phyloP scores from a whole-genome alignment of 148 eudicot genomes.

The Vaccinium darrowii region DNA sequence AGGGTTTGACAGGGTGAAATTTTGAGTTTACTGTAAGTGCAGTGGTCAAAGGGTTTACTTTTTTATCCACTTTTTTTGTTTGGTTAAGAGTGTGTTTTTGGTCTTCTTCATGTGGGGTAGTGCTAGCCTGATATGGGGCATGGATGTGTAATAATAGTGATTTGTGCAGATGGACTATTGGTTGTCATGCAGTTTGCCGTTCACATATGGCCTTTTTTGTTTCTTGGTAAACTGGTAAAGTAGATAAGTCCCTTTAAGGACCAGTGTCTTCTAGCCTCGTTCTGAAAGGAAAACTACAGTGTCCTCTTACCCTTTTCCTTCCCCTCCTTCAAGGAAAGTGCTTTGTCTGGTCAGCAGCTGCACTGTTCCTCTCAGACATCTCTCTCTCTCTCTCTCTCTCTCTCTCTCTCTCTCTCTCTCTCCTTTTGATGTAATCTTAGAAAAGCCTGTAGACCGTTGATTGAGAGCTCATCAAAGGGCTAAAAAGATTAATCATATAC shows the following conservation, averaged over 20 bases:
- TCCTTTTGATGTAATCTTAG: conserved; percentile 34
- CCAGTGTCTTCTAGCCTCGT: conserved; percentile 20
- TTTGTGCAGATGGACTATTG: conserved; percentile 17
- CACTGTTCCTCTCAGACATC: conserved; percentile 13
- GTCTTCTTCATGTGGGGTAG: conserved; percentile 14
- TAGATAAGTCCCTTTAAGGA: conserved; percentile 28
- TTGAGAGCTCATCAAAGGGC: conserved; percentile 32
- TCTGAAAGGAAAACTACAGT: conserved; percentile 29
- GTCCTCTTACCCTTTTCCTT: conserved; percentile 23
- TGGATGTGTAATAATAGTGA: conserved; percentile 14
- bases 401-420: conserved; percentile 24
- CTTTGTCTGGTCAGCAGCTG: conserved; percentile 49
- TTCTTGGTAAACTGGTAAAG: conserved; percentile 31
- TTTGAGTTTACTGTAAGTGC: neutral
- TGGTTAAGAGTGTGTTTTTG: conserved; percentile 3
- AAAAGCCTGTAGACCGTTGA: conserved; percentile 36
- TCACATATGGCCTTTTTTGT: conserved; percentile 14
- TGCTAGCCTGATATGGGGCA: neutral
- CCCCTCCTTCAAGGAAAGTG: conserved; percentile 31
- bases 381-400: neutral
- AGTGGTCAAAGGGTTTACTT: neutral
- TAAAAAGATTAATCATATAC: conserved; percentile 19
- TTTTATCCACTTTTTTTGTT: neutral
- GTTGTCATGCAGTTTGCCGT: conserved; percentile 40
- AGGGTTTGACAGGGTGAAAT: neutral